Conservation (phyloP, 2,329 filamentous ascomycete species). For the Helotiales sp. region DNA sequence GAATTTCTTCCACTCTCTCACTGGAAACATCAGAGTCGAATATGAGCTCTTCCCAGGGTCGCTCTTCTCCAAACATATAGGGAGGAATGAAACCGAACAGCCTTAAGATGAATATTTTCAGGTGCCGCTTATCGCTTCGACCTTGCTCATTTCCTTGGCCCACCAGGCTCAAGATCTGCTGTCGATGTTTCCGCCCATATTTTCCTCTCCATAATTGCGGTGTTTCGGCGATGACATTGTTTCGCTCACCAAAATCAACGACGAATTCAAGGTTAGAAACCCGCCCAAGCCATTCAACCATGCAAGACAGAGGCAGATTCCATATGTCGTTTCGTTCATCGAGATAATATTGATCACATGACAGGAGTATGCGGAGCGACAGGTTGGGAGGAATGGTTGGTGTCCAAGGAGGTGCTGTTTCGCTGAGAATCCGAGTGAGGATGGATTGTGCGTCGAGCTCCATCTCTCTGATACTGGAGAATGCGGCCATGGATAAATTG, state of each 20-base stretch:
- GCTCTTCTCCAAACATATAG: conserved; percentile 11
- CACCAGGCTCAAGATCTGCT: not conserved
- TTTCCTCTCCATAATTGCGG: not conserved
- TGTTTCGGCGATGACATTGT: not conserved
- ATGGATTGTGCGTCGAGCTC: not conserved
- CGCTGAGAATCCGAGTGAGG: not conserved
- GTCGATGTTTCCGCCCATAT: not conserved
- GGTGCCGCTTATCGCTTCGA: not conserved
- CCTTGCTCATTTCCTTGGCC: not conserved
- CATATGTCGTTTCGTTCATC: not conserved
- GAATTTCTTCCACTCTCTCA: not conserved
- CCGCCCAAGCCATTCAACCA: not conserved
- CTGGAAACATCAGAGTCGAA: conserved; percentile 1
- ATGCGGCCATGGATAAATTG: not conserved
- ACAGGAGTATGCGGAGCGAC: not conserved
- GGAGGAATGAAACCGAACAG: conserved; percentile 7
- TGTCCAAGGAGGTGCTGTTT: conserved; percentile 2
- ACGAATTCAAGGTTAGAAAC: not conserved
- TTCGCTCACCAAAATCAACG: not conserved
- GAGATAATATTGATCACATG: not conserved
- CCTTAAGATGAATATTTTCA: not conserved
- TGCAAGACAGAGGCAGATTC: not conserved
- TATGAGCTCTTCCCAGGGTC: not conserved
- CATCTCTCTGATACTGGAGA: not conserved
- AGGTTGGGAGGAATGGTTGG: not conserved